Percentiles rank a stretch among this genome's conserved stretches.
Evolutionary conservation across 495 filamentous ascomycete species (phyloP).

Genomic region (Evansstolkia leycettana): DNA sequence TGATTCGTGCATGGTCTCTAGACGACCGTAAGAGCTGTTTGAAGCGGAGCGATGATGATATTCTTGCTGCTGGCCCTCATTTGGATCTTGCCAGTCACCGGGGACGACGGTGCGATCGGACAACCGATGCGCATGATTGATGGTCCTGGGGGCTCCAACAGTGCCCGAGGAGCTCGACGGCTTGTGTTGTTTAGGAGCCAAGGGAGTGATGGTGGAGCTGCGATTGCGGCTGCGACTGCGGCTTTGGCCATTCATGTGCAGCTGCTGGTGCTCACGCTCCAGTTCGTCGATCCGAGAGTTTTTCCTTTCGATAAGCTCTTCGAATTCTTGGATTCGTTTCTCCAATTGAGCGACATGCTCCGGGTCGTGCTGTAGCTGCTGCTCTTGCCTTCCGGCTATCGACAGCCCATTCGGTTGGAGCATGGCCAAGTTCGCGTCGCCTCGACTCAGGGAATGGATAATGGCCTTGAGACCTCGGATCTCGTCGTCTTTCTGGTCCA

Average conservation of each 20-base stretch:
- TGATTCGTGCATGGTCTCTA: slow-evolving; percentile 56
- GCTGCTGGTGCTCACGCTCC: slow-evolving; percentile 68
- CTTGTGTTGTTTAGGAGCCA: slow-evolving; percentile 25
- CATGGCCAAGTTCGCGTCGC: slow-evolving; percentile 33
- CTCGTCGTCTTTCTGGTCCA: slow-evolving; percentile 94
- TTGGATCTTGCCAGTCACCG: slow-evolving; percentile 28
- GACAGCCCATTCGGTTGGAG: slow-evolving; percentile 14
- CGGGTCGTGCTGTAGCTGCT: slow-evolving; percentile 10
- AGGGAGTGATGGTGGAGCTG: slow-evolving; percentile 32
- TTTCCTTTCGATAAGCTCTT: slow-evolving; percentile 57
- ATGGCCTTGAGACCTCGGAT: slow-evolving; percentile 95
- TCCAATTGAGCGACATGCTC: slow-evolving; percentile 43
- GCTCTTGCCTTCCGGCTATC: neutral
- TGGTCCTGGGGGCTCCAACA: slow-evolving; percentile 11
- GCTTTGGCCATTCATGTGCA: slow-evolving; percentile 22
- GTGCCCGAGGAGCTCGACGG: slow-evolving; percentile 21
- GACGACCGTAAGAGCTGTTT: slow-evolving; percentile 20
- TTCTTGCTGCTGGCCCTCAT: slow-evolving; percentile 18
- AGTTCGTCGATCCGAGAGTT: slow-evolving; percentile 74
- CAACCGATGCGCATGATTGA: slow-evolving; percentile 27
- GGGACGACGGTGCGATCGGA: slow-evolving; percentile 37
- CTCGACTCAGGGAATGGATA: slow-evolving; percentile 83
- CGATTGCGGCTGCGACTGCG: slow-evolving; percentile 16
- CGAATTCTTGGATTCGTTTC: slow-evolving; percentile 64
- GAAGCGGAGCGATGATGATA: slow-evolving; percentile 14